These are phyloP conservation scores for Mycena olivaceomarginata DNA, from an alignment of 768 basidiomycete species.

Conservation along the genomic window DNA sequence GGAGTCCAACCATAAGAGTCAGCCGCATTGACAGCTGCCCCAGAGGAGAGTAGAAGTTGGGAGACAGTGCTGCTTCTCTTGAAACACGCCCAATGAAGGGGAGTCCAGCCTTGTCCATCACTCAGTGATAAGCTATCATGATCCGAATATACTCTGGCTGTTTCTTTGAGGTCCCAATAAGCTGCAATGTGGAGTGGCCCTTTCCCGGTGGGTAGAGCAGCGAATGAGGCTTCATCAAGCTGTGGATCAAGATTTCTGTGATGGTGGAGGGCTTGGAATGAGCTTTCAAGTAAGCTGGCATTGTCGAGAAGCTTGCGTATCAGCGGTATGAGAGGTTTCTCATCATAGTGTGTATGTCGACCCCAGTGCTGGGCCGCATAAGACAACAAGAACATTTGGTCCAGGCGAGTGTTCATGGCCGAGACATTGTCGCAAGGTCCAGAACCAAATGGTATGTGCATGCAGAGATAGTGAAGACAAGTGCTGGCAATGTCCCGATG, in stretches of 20 bases:
- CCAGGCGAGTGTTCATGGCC: conserved; percentile 20
- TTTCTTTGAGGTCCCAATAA: conserved; percentile 35
- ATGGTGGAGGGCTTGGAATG: conserved; percentile 39
- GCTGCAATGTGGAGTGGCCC: conserved; percentile 31
- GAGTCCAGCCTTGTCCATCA: conserved; percentile 36
- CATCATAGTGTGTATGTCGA: conserved; percentile 26
- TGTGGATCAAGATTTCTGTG: conserved; percentile 18
- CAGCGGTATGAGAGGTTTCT: conserved; percentile 8
- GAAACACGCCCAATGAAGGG: conserved; percentile 42
- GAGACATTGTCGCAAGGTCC: conserved; percentile 26
- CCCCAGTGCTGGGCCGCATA: conserved; percentile 39
- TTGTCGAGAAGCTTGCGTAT: conserved; percentile 24
- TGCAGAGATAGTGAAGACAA: conserved; percentile 30
- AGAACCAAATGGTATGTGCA: conserved; percentile 20
- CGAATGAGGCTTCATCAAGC: conserved; percentile 34
- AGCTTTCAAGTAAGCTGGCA: conserved; percentile 14
- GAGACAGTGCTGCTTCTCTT: conserved; percentile 20
- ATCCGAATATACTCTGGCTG: conserved; percentile 25
- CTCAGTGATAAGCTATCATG: not conserved
- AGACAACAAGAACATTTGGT: conserved; percentile 25
- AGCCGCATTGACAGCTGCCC: conserved; percentile 24
- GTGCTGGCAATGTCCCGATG: conserved; percentile 37
- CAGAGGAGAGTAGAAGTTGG: conserved; percentile 28
- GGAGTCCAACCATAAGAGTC: conserved; percentile 36
- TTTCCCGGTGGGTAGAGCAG: conserved; percentile 26